Conservation (phyloP, 208 protist genomes). For the Acanthamoeba divionensis region DNA sequence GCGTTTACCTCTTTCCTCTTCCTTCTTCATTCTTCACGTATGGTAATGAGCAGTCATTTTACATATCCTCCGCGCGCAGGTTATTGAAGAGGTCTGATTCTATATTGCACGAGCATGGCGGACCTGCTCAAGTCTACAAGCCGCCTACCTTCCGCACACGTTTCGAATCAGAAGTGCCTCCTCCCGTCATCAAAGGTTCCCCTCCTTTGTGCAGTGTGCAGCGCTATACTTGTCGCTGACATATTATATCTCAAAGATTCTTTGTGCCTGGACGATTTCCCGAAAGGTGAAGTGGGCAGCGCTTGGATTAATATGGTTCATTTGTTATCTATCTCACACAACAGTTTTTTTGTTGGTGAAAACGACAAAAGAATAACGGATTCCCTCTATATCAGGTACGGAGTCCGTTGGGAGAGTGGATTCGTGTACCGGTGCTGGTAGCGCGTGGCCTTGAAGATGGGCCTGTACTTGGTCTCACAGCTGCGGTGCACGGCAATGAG, state of each 20-base stretch:
- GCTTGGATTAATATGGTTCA: conserved; percentile 50
- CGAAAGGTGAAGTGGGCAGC: conserved; percentile 15
- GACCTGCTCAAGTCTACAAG: conserved; percentile 32
- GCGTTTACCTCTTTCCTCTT: too few relatives aligned
- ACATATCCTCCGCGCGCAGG: neutral
- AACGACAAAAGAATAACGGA: neutral
- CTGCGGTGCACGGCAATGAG: conserved; percentile 60
- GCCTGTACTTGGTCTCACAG: conserved; percentile 48
- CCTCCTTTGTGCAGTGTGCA: neutral
- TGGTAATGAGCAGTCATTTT: neutral
- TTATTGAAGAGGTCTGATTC: neutral
- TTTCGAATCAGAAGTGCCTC: conserved; percentile 22
- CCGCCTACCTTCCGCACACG: neutral
- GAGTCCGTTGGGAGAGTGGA: neutral
- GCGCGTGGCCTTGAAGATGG: conserved; percentile 27
- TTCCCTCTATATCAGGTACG: too few relatives aligned
- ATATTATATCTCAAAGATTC: neutral
- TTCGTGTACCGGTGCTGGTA: conserved; percentile 13
- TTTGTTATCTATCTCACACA: neutral
- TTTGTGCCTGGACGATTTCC: neutral
- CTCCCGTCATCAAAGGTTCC: neutral
- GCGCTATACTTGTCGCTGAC: neutral
- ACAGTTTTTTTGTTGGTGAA: neutral
- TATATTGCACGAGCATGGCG: neutral
- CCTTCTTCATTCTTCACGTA: neutral